Base-by-base conservation (phyloP, 139 green algal species). In the Ettlia oleoabundans region DNA sequence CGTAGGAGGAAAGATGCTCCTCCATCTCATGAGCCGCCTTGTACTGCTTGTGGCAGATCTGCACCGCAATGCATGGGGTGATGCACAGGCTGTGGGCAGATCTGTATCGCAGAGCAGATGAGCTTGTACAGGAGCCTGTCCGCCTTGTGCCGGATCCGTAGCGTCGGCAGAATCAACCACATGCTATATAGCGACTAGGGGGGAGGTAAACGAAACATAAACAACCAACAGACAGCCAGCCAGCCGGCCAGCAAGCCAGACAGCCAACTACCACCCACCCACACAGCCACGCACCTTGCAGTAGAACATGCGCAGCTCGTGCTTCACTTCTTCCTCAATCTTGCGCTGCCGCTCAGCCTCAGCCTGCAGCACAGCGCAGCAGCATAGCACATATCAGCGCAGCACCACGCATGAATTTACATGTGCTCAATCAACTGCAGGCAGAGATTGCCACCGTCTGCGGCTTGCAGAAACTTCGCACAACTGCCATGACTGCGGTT, bases 21-120 rank as follows among this genome's bases (percentile, higher is more conserved):
- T 98, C 95, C 72, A 96, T 84, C 87, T 98, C 94, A 70, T 90
- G 90, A 0, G 92, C 35, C 53, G 51, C 40, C 53, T 80, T 51
- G 91, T 98, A 98, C 85, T 98, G 95, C 92, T 98, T 98, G 88
- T 92, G 84, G 84, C 95, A 98, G 2, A 89, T 83, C 94, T 97
- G 89, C 68, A 68, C 26, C 1, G n/a, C 5, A 32, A 28, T 3
- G 47, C 26, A 32, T 65, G 32, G 28, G 13, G 37, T 9, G 37
- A 1, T 2, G 22, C 47, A 65, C 28, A 33, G 35, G 37, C 5
- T 8, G 37, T 3, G 26, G 66, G 66, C 37, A 35, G 66, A 26
- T 41, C 30, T 72, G 7, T 9, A 67, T 35, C 28, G 32, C 21
- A 33, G 7, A 67, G 32, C 41, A 18, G 10, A 42, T 7, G n/a